Evolutionary conservation across 345 rosid species (phyloP).

Genomic region (Geranium brycei): DNA sequence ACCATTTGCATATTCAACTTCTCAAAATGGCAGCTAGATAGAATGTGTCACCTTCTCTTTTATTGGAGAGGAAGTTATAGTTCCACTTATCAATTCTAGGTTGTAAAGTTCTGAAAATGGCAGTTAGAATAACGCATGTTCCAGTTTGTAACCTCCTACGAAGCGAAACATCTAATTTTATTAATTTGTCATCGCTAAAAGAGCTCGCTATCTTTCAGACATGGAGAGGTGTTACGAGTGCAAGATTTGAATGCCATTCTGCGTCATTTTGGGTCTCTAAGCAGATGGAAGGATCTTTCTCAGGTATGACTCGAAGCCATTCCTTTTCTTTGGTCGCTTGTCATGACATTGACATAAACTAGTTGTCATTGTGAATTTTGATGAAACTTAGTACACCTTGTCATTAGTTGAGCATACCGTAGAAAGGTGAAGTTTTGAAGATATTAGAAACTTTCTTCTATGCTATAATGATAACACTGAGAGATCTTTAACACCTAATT

Average conservation of each 20-base stretch:
- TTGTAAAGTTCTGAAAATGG: no score
- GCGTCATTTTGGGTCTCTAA: constrained; percentile 53
- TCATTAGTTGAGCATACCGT: not conserved
- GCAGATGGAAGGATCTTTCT: constrained; percentile 52
- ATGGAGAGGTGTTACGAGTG: constrained; percentile 46
- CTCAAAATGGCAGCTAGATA: no score
- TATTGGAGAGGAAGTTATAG: not conserved
- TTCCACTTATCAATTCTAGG: not conserved
- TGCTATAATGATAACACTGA: not conserved
- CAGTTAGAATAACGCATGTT: not conserved
- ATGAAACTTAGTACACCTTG: not conserved
- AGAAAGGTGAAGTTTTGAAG: not conserved
- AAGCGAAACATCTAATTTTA: not conserved
- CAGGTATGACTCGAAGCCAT: constrained; percentile 28
- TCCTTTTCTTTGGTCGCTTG: not conserved
- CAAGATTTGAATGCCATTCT: constrained; percentile 74
- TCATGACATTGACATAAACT: no score
- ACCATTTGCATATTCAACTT: not conserved
- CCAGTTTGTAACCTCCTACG: not conserved
- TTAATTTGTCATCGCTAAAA: not conserved
- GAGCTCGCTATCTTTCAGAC: constrained; percentile 16
- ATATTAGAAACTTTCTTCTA: not conserved
- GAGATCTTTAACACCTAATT: not conserved
- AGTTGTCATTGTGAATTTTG: no score
- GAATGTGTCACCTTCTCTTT: not conserved